A percentile compares a stretch with the other conserved stretches of the same genome.
phyloP scores from a whole-genome alignment of 1,284 basidiomycete genomes.

The Apiotrichum mycotoxinovorans region DNA sequence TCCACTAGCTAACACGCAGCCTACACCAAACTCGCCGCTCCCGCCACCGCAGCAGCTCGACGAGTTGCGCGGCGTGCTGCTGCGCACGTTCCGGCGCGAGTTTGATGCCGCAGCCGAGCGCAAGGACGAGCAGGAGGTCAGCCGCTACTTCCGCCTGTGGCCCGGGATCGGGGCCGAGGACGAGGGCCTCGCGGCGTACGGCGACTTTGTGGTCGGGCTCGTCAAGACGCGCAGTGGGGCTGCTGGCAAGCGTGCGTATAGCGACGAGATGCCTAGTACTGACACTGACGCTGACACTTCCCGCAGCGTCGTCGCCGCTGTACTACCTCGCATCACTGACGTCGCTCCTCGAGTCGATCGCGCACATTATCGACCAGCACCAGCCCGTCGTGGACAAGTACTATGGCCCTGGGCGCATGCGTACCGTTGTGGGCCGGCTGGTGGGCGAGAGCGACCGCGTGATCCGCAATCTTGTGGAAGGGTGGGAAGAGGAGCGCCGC shows the following conservation, averaged over 20 bases:
- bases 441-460: slow-evolving; percentile 83
- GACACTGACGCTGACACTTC: neutral
- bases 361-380: slow-evolving; percentile 94
- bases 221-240: slow-evolving; percentile 72
- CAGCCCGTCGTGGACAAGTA: slow-evolving; percentile 97
- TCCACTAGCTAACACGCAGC: slow-evolving; percentile 58
- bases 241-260: slow-evolving; percentile 69
- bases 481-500: slow-evolving; percentile 84
- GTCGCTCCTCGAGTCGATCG: slow-evolving; percentile 88
- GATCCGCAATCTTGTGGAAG: slow-evolving; percentile 68
- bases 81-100: slow-evolving; percentile 70
- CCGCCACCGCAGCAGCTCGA: slow-evolving; percentile 80
- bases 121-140: slow-evolving; percentile 76
- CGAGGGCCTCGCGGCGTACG: slow-evolving; percentile 93
- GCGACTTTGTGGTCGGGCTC: slow-evolving; percentile 84
- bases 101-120: slow-evolving; percentile 76
- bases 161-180: slow-evolving; percentile 75
- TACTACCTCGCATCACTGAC: slow-evolving; percentile 85
- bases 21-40: slow-evolving; percentile 78
- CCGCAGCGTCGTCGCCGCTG: slow-evolving; percentile 74
- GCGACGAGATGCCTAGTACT: slow-evolving; percentile 14
- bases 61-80: slow-evolving; percentile 67
- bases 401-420: slow-evolving; percentile 85
- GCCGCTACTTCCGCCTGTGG: slow-evolving; percentile 94
- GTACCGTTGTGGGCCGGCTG: slow-evolving; percentile 69